Base-by-base conservation (phyloP, 2,329 filamentous ascomycete genomes). In the Stachybotrys chartarum region DNA sequence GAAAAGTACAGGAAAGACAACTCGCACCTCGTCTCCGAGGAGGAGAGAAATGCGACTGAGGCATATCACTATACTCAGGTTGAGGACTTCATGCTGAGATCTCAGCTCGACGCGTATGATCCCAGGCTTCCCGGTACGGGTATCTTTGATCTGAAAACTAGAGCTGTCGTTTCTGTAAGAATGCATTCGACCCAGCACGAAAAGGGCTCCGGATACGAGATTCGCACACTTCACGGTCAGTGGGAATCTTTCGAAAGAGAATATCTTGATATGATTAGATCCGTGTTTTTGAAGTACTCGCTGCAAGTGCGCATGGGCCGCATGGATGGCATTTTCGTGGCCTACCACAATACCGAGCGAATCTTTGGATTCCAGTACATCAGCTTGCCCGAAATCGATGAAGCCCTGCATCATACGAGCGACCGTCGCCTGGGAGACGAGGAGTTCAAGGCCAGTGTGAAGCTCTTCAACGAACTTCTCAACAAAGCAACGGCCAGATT, bases 291-390 rank as follows among this genome's bases (percentile, higher is more conserved):
- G 55, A 99, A 99, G 67, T 99, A 99, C 70, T 96, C 92, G 10
- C 78, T 99, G 32, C 94, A 99, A 72, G 95, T 93, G 31, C 89
- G 94, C 49, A 95, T 99, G 84, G 94, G 95, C 17, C 86, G 92
- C 52, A 99, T 99, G 95, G 93, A 99, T 67, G 94, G 94, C 54
- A 97, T 97, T 52, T 99, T 97, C 66, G 89, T 97, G 24, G 94
- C 94, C 3, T 99, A 86, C 68, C 94, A 99, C 76, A 99, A 99
- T 68, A 90, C 91, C 2, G 81, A 92, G 71, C 88, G 92, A 55
- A 96, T 99, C 52, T 99, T 99, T 68, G 94, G 94, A 6, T 99
- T 99, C 70, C 94, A 99, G 71, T 99, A 99, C 68, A 81, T 99
- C 57, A 86, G 85, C 57, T 73, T 97, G 14, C 69, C 82, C 5